Conservation (phyloP, 192 early-diverging fungal genomes). For the Mortierella hygrophila region DNA sequence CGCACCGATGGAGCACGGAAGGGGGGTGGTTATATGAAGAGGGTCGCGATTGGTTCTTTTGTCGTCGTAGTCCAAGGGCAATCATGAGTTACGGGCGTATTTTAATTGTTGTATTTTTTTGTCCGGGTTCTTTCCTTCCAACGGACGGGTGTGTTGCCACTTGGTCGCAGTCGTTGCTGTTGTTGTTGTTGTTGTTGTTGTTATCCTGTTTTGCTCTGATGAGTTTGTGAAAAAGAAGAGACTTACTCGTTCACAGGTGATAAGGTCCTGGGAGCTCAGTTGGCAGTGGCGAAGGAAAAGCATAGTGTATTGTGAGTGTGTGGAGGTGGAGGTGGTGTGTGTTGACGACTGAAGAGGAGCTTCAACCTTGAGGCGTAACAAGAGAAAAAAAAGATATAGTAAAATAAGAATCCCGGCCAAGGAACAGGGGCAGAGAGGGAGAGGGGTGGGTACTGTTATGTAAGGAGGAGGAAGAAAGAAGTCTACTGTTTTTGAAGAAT, state of each 20-base stretch:
- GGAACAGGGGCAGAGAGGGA: not conserved
- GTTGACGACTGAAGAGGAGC: not conserved
- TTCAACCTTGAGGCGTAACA: slow-evolving; percentile 1
- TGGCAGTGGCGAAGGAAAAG: slow-evolving; percentile 61
- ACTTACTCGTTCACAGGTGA: slow-evolving; percentile 67
- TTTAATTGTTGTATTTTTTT: not conserved
- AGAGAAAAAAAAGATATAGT: too few relatives aligned
- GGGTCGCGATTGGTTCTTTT: not conserved
- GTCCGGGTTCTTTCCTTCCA: not conserved
- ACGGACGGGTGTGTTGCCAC: not conserved
- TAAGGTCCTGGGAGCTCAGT: slow-evolving; percentile 69
- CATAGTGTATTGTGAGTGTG: slow-evolving; percentile 36
- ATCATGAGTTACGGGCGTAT: not conserved
- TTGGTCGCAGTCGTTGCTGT: not conserved
- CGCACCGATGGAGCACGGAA: not conserved
- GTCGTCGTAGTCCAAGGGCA: not conserved
- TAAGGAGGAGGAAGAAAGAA: not conserved
- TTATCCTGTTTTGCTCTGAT: not conserved
- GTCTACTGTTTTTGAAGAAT: not conserved
- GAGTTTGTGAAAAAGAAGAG: not conserved
- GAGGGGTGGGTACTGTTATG: not conserved
- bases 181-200: not conserved
- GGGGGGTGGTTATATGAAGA: slow-evolving; percentile 17
- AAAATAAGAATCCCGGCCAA: too few relatives aligned
- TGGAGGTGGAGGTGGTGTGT: not conserved